Evolutionary conservation across 139 green algal species (phyloP).

Genomic region (Picochlorum costavermella): DNA sequence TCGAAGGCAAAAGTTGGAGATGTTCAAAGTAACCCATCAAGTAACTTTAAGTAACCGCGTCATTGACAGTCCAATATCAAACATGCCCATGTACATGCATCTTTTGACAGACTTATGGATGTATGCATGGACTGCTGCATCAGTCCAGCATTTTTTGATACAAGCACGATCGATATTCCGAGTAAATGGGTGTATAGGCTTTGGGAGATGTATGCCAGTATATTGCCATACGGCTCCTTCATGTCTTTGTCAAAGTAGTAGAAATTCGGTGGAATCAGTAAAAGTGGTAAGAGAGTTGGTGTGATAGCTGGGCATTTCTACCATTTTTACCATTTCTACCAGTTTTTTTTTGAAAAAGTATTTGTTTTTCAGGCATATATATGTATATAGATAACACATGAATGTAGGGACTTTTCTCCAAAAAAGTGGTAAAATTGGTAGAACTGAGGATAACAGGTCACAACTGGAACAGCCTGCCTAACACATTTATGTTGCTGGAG

Average conservation of each 20-base stretch:
- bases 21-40: neutral
- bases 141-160: slow-evolving; percentile 1
- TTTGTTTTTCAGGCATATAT: neutral
- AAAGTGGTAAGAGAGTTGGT: slow-evolving; percentile 4
- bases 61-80: slow-evolving; percentile 7
- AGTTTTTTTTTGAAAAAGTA: slow-evolving; percentile 1
- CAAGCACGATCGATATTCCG: neutral
- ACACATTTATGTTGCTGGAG: neutral
- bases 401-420: neutral
- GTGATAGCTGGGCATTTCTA: slow-evolving; percentile 4
- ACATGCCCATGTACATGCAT: slow-evolving; percentile 4
- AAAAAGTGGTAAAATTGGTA: slow-evolving; percentile 1
- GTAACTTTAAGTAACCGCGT: slow-evolving; percentile 4
- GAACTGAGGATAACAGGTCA: slow-evolving; percentile 1
- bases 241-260: slow-evolving; percentile 2
- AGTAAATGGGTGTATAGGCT: neutral
- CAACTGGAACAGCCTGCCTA: neutral
- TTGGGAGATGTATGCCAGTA: neutral
- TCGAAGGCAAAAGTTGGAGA: neutral
- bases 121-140: neutral
- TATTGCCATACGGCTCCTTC: neutral
- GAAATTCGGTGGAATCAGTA: neutral
- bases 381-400: neutral
- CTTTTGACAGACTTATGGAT: slow-evolving; percentile 6
- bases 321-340: slow-evolving; percentile 6